Evolutionary conservation across 257 asterid genomes (phyloP).

Genomic region (Solanum sitiens): DNA sequence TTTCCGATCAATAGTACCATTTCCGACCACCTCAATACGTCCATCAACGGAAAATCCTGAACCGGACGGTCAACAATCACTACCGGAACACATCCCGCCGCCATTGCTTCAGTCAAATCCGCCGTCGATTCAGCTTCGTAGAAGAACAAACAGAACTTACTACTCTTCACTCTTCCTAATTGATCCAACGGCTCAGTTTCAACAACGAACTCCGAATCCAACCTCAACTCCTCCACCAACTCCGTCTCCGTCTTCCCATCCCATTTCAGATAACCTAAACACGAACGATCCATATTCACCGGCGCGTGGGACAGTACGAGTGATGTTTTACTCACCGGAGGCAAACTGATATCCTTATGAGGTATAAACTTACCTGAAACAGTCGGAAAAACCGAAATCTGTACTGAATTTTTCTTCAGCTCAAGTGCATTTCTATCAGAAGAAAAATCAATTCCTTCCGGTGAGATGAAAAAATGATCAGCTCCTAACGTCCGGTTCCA

Average conservation of each 20-base stretch:
- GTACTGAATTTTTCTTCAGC: conserved; percentile 79
- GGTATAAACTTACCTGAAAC: conserved; percentile 60
- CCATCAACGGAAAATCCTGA: conserved; percentile 86
- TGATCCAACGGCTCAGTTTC: conserved; percentile 22
- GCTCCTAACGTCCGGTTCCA: conserved; percentile 97
- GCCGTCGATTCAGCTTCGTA: conserved; percentile 30
- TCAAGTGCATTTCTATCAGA: conserved; percentile 71
- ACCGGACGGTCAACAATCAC: conserved; percentile 69
- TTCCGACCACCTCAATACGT: conserved; percentile 66
- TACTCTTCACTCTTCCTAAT: conserved; percentile 4
- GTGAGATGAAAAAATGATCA: conserved; percentile 67
- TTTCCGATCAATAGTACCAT: conserved; percentile 39
- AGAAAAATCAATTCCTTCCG: conserved; percentile 59
- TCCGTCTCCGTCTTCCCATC: conserved; percentile 26
- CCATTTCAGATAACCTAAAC: conserved; percentile 51
- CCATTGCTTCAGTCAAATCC: conserved; percentile 54
- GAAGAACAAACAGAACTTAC: conserved; percentile 65
- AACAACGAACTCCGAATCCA: conserved; percentile 33
- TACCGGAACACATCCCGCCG: conserved; percentile 75
- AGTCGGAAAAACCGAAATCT: conserved; percentile 65
- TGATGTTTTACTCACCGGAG: conserved; percentile 23
- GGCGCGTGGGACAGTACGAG: conserved; percentile 6
- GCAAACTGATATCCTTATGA: conserved; percentile 69
- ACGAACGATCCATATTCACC: conserved; percentile 1
- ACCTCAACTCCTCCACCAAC: conserved; percentile 46